Evolutionary conservation across 176 grass and related monocot species (phyloP), one percentile per base, ranked within the genome.

Genomic region (Poa pratensis): DNA sequence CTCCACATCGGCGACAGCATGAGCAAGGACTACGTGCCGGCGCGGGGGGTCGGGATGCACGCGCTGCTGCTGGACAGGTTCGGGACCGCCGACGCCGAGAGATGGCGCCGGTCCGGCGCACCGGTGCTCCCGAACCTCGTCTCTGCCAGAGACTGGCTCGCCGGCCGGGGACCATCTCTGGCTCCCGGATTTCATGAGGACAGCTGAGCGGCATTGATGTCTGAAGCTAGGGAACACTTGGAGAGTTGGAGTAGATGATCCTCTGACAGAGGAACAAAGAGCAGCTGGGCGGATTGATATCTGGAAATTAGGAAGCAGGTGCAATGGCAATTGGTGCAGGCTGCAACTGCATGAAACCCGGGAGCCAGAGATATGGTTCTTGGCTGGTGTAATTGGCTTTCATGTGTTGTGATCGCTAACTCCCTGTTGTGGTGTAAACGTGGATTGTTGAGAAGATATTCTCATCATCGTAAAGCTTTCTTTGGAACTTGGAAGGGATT

Each of bases 1-100:
- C 86, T 97, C 2, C 95, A 94, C 69, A 84, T 97, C 17, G 95
- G 95, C 7, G 95, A 97, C 82, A 97, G 92, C 82, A 75, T 92
- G 84, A 83, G 79, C 57, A 97, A 94, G 86, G 92, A 97, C 78
- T 97, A 97, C 84, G 50, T 84, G 24, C 92, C 95, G 6, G 95
- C 95, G 9, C 84, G 84, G 55, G 61, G 63, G 3, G 26, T 86
- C 1, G 95, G 95, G 46, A 97, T 97, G 95, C 92, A 88, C 75
- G 88, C 90, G 15, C 66, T 94, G 20, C 84, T 97, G 53, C 76
- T 97, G 16, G 95, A 97, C 54, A 89, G 95, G 78, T 97, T 97
- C 79, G 37, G 87, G 49, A 97, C 90, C 7, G 40, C 55, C 27
- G 95, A 97, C 28, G 95, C 92, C 0, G 84, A 92, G 86, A 49